phyloP scores from a whole-genome alignment of 1,284 basidiomycete species.

The Phylloporus sp. region DNA sequence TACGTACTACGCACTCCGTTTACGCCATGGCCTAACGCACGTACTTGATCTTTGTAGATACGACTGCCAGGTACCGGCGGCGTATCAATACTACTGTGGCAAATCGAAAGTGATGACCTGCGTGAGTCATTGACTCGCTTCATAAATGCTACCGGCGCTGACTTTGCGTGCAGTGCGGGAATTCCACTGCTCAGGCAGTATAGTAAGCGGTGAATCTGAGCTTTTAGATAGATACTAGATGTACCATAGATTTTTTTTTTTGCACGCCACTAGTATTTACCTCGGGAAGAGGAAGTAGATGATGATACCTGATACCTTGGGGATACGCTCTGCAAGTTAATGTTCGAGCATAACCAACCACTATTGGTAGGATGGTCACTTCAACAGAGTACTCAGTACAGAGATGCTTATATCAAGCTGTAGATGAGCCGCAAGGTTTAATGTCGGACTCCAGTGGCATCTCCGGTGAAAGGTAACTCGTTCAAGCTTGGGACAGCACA shows the following conservation, averaged over 20 bases:
- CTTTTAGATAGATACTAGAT: slow-evolving; percentile 6
- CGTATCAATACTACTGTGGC: slow-evolving; percentile 17
- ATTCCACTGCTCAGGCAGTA: neutral
- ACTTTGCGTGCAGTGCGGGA: slow-evolving; percentile 20
- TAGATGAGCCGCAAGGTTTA: no score
- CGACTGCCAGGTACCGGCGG: slow-evolving; percentile 18
- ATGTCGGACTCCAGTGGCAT: no score
- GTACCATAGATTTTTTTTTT: neutral
- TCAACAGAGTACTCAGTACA: no score
- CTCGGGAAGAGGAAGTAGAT: no score
- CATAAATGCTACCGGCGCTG: neutral
- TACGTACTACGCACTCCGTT: slow-evolving; percentile 10
- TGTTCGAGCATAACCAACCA: no score
- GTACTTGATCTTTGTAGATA: slow-evolving; percentile 13
- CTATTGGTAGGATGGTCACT: no score
- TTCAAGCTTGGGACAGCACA: no score
- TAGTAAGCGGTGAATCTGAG: neutral
- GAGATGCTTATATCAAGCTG: no score
- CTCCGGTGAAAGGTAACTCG: no score
- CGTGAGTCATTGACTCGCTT: slow-evolving; percentile 11
- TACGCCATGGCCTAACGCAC: neutral
- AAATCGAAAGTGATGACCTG: slow-evolving; percentile 19
- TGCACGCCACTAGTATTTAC: no score
- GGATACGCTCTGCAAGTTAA: no score
- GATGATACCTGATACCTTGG: no score